Conservation (phyloP, 495 filamentous ascomycete species). For the Penicillium diatomitis region DNA sequence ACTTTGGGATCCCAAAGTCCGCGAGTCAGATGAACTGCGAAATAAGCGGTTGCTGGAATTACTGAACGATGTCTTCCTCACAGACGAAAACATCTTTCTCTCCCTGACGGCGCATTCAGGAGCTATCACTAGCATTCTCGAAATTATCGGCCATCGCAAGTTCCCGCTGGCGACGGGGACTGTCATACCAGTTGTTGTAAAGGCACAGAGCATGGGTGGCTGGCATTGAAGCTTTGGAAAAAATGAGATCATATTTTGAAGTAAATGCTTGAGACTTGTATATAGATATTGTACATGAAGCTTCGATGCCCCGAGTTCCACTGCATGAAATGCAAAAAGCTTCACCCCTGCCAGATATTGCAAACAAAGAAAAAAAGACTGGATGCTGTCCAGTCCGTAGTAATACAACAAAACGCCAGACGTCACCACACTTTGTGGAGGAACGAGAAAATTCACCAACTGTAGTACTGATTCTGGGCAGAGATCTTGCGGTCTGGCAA, state of each 20-base stretch:
- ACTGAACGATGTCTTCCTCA: constrained; percentile 56
- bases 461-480: constrained; percentile 76
- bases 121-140: constrained; percentile 52
- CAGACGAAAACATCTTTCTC: constrained; percentile 51
- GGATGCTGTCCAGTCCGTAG: constrained; percentile 11
- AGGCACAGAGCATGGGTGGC: constrained; percentile 27
- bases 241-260: constrained; percentile 2
- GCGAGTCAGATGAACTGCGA: constrained; percentile 49
- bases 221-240: neutral
- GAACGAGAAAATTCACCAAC: constrained; percentile 53
- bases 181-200: constrained; percentile 62
- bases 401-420: constrained; percentile 19
- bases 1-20: constrained; percentile 44
- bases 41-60: constrained; percentile 44
- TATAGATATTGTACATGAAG: constrained; percentile 19
- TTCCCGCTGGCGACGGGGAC: constrained; percentile 60
- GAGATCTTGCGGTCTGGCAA: constrained; percentile 58
- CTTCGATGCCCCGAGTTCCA: neutral
- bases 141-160: constrained; percentile 52
- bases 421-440: neutral
- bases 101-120: constrained; percentile 68
- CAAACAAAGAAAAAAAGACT: constrained; percentile 12
- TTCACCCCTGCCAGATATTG: constrained; percentile 7
- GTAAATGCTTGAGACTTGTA: constrained; percentile 9
- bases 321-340: constrained; percentile 13